Conservation (phyloP, 768 basidiomycete species). For the Paxillus ammoniavirescens region DNA sequence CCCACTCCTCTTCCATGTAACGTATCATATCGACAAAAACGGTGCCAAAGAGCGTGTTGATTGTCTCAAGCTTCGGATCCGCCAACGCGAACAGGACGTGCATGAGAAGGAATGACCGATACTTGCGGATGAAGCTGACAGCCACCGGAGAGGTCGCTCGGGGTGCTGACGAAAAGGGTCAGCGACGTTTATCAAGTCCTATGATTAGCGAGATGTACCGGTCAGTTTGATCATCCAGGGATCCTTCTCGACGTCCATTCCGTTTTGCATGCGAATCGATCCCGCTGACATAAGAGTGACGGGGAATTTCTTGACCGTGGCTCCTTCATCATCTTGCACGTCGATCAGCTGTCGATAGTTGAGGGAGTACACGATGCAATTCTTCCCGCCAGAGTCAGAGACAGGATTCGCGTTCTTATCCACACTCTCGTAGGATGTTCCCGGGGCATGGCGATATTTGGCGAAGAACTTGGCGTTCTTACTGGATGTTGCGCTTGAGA, state of each 20-base stretch:
- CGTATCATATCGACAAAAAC: slow-evolving; percentile 22
- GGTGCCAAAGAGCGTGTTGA: slow-evolving; percentile 14
- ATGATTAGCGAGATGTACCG: not conserved
- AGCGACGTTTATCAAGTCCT: not conserved
- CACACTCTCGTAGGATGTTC: slow-evolving; percentile 11
- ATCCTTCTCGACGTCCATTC: slow-evolving; percentile 14
- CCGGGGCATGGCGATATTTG: slow-evolving; percentile 10
- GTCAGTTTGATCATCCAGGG: slow-evolving; percentile 6
- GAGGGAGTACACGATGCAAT: slow-evolving; percentile 22
- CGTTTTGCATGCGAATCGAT: slow-evolving; percentile 19
- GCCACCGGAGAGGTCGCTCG: slow-evolving; percentile 17
- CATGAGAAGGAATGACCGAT: slow-evolving; percentile 20
- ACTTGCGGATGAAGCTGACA: slow-evolving; percentile 16
- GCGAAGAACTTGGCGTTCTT: slow-evolving; percentile 18
- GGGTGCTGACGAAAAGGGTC: slow-evolving; percentile 4
- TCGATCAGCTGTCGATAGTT: slow-evolving; percentile 7
- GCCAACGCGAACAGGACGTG: slow-evolving; percentile 23
- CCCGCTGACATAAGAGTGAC: slow-evolving; percentile 14
- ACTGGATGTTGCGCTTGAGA: slow-evolving; percentile 18
- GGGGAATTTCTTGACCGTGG: not conserved
- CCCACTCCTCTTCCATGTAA: slow-evolving; percentile 21
- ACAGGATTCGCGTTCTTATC: slow-evolving; percentile 12
- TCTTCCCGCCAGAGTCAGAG: slow-evolving; percentile 16
- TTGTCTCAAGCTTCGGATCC: slow-evolving; percentile 14
- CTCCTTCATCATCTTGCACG: slow-evolving; percentile 1